phyloP scores from a whole-genome alignment of 75 land plant species.

The Sequoia sempervirens region DNA sequence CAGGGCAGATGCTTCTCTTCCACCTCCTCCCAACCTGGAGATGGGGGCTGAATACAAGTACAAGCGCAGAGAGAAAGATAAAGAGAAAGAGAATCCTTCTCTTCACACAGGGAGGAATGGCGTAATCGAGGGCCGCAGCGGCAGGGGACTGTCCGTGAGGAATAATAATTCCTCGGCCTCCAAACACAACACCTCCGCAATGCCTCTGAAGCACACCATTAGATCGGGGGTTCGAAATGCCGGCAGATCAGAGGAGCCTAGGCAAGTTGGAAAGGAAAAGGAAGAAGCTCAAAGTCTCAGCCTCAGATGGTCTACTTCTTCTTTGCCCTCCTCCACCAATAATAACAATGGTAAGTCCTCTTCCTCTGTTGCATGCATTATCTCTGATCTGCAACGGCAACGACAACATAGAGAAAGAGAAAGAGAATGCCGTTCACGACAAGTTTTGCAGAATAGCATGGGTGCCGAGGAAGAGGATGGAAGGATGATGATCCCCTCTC shows the following conservation, averaged over 20 bases:
- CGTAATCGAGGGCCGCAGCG: background rate
- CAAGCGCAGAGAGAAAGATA: background rate
- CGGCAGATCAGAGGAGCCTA: background rate
- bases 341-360: constrained; percentile 34
- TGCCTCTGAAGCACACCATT: background rate
- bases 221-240: background rate
- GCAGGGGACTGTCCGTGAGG: background rate
- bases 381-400: constrained; percentile 27
- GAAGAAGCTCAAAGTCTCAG: background rate
- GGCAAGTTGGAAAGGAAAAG: background rate
- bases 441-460: constrained; percentile 7
- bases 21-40: background rate
- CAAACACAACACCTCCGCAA: background rate
- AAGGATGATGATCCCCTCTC: background rate
- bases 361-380: constrained; percentile 17
- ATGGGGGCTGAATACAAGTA: background rate
- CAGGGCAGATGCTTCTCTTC: background rate
- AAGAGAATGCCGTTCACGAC: constrained; percentile 6
- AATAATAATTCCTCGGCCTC: background rate
- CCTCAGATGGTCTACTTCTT: constrained; percentile 29
- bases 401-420: background rate
- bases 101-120: background rate
- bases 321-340: constrained; percentile 17
- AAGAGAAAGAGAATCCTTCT: background rate
- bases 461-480: constrained; percentile 9